These are phyloP conservation scores for Yamadazyma takamatsuzukensis DNA, from an alignment of 805 yeast genomes.

Conservation along the genomic window DNA sequence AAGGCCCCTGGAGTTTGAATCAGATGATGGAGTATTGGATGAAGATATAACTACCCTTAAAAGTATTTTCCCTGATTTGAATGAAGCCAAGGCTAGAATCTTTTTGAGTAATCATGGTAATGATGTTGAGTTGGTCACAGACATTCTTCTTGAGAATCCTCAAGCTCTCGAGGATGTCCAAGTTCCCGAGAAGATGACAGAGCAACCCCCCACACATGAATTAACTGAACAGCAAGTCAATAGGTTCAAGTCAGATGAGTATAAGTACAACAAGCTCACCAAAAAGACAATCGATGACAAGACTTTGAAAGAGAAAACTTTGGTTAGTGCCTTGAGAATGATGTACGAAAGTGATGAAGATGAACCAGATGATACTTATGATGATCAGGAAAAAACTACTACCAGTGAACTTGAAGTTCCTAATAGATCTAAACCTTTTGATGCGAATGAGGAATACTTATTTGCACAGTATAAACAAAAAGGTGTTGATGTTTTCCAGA, in stretches of 20 bases:
- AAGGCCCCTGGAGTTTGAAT: slow-evolving; percentile 1
- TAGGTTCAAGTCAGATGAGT: slow-evolving; percentile 5
- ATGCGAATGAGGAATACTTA: slow-evolving; percentile 49
- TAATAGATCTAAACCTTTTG: slow-evolving; percentile 19
- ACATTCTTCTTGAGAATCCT: slow-evolving; percentile 62
- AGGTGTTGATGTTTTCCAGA: slow-evolving; percentile 41
- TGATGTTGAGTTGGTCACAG: slow-evolving; percentile 56
- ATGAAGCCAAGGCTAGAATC: slow-evolving; percentile 42
- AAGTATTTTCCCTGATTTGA: slow-evolving; percentile 60
- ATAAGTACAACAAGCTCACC: slow-evolving; percentile 2
- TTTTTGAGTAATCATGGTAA: slow-evolving; percentile 49
- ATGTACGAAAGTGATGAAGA: slow-evolving; percentile 77
- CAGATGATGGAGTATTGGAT: slow-evolving; percentile 1
- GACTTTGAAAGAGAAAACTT: slow-evolving; percentile 50
- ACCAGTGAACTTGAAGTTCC: background rate
- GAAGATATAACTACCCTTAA: slow-evolving; percentile 9
- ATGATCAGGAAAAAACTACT: background rate
- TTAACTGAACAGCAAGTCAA: background rate
- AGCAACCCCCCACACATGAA: slow-evolving; percentile 1
- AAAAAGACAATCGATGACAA: slow-evolving; percentile 6
- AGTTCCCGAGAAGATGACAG: slow-evolving; percentile 1
- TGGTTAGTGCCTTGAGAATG: slow-evolving; percentile 57
- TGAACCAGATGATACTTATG: slow-evolving; percentile 72
- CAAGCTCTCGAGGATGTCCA: slow-evolving; percentile 28
- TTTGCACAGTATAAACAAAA: slow-evolving; percentile 51